Base-by-base conservation (phyloP, 805 yeast species). In the Metschnikowia arizonensis region DNA sequence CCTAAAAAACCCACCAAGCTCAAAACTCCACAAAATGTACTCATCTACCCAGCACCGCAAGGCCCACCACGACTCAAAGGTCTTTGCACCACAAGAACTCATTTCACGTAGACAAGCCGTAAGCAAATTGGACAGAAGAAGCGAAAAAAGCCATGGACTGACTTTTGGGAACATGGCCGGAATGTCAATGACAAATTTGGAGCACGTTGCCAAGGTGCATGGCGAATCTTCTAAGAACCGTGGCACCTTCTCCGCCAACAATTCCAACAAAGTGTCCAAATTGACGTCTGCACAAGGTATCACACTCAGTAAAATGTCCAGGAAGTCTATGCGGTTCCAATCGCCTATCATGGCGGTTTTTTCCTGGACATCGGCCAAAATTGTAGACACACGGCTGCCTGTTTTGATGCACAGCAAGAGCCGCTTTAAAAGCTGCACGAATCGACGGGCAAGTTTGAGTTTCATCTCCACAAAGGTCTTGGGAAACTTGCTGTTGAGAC, bases 21-120 rank as follows among this genome's bases (percentile, higher is more conserved):
- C 88, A 21, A 83, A 82, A 46, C 76, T 65, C 81, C 88, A 82
- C 2, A 74, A 74, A 49, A 83, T 66, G 73, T 79, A 84, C 56
- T 85, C 91, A 56, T 82, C 88, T 5, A 81, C 67, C 89, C 91
- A 85, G 59, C 88, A 81, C 45, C 85, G 69, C 2, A 83, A 69
- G 35, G 79, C 73, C 88, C 88, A 84, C 91, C 91, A 85, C 2
- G 81, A 77, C 8, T 81, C 81, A 58, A 85, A 82, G 1, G 83
- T 76, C 34, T 73, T 73, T 6, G 81, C 81, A 2, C 81, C 81
- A 19, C 68, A 69, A 45, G 79, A 64, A 28, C 84, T 77, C 48
- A 84, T 72, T 54, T 83, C 88, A 49, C 88, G 67, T 33, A 82
- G 63, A 15, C 83, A 77, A 11, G 81, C 71, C 5, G 85, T 81